phyloP scores from a whole-genome alignment of 305 asterid genomes.

The Rubia peregrina region DNA sequence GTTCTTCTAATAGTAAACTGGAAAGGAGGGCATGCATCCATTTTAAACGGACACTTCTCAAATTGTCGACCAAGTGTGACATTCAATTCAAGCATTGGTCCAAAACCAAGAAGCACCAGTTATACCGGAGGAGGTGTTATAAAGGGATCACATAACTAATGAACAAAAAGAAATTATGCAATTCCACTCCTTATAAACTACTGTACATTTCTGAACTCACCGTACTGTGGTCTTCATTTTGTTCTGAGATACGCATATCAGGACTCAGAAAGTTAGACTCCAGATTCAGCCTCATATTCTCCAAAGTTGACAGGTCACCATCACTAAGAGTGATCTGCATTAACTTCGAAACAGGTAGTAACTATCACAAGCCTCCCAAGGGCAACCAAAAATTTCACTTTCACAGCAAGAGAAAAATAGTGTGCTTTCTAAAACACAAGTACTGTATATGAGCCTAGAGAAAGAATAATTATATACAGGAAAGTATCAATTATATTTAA shows the following conservation, averaged over 20 bases:
- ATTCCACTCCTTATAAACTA: not conserved
- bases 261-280: conserved; percentile 49
- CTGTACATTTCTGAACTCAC: conserved; percentile 27
- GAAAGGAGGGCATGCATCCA: not conserved
- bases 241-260: conserved; percentile 20
- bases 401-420: not conserved
- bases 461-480: not conserved
- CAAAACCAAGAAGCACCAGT: not conserved
- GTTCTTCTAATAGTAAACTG: not conserved
- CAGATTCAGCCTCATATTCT: conserved; percentile 77
- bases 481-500: not conserved
- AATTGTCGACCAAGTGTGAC: not conserved
- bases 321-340: conserved; percentile 80
- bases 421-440: not conserved
- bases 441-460: not conserved
- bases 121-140: not conserved
- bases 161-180: not conserved
- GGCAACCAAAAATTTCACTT: not conserved
- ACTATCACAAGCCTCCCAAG: not conserved
- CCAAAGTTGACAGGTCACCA: conserved; percentile 69
- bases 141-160: not conserved
- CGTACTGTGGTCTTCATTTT: conserved; percentile 17
- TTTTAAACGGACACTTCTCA: not conserved
- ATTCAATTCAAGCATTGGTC: not conserved
- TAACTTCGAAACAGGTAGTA: conserved; percentile 4